Percentiles rank a stretch among this genome's conserved stretches.
These are phyloP conservation scores for Lactarius hengduanensis DNA, from an alignment of 768 basidiomycete species.

Conservation along the genomic window DNA sequence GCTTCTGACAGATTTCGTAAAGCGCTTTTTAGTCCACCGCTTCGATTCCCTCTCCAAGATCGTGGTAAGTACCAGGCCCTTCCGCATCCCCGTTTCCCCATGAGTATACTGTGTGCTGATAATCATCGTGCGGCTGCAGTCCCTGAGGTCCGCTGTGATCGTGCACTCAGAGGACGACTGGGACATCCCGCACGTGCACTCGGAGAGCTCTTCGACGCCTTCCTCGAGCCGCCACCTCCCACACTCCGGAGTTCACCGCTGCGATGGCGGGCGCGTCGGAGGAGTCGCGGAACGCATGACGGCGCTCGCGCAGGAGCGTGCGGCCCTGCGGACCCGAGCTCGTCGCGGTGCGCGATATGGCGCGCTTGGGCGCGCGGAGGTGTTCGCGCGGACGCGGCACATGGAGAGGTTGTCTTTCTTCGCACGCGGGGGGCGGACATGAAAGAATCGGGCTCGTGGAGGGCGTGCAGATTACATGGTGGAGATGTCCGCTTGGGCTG, in stretches of 20 bases:
- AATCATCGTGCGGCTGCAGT: constrained; percentile 38
- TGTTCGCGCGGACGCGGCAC: constrained; percentile 45
- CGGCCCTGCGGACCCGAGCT: constrained; percentile 43
- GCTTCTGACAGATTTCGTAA: constrained; percentile 47
- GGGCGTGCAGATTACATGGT: constrained; percentile 60
- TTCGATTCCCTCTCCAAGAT: constrained; percentile 66
- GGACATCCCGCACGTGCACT: constrained; percentile 71
- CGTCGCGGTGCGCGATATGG: constrained; percentile 46
- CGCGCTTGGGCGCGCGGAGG: constrained; percentile 51
- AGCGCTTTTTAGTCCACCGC: constrained; percentile 50
- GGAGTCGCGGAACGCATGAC: constrained; percentile 46
- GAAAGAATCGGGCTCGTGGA: constrained; percentile 57
- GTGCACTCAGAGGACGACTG: constrained; percentile 73
- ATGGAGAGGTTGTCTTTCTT: constrained; percentile 53
- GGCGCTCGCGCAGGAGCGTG: constrained; percentile 42
- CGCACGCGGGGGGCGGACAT: constrained; percentile 59
- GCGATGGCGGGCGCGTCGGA: constrained; percentile 36
- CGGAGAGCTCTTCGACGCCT: constrained; percentile 63
- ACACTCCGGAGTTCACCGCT: constrained; percentile 40
- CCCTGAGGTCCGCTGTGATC: constrained; percentile 65
- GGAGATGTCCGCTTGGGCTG: constrained; percentile 30
- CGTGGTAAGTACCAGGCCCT: constrained; percentile 44
- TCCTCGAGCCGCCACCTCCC: constrained; percentile 59
- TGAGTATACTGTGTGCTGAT: background rate
- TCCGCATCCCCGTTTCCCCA: background rate